A percentile compares a stretch with the other conserved stretches of the same genome.
Evolutionary conservation across 139 green algal genomes (phyloP).

Genomic region (Raphidocelis subcapitata): DNA sequence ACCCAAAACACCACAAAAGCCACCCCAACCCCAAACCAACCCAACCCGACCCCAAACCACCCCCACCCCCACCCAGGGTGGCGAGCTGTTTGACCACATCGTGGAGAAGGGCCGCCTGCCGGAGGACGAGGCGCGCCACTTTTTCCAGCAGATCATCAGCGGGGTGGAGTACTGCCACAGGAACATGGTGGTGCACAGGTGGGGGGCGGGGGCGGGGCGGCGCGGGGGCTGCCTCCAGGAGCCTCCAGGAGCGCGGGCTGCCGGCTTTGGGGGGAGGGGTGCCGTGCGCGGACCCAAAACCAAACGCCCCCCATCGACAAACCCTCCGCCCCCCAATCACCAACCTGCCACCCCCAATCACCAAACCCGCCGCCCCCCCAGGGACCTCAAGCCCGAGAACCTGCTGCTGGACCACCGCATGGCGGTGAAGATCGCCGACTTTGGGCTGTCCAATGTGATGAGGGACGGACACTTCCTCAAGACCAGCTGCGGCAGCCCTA

Average conservation of each 20-base stretch:
- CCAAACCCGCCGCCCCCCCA: constrained; percentile 16
- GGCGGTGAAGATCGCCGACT: constrained; percentile 96
- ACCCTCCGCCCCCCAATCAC: no score
- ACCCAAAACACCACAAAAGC: no score
- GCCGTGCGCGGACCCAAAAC: no score
- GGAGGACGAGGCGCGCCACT: constrained; percentile 97
- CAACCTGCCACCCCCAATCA: no score
- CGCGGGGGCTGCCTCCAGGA: no score
- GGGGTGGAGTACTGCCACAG: constrained; percentile 98
- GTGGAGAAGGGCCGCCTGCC: constrained; percentile 97
- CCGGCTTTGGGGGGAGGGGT: no score
- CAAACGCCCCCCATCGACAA: no score
- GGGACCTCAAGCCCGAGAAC: constrained; percentile 98
- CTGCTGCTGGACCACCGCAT: constrained; percentile 89
- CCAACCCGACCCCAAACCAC: no score
- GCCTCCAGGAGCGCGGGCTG: no score
- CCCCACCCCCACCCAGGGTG: constrained; percentile 60
- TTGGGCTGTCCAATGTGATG: constrained; percentile 99
- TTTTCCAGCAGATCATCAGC: constrained; percentile 98
- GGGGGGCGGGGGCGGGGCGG: constrained; percentile 9
- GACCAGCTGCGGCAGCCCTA: constrained; percentile 94
- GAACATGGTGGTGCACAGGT: constrained; percentile 93
- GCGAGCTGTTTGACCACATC: constrained; percentile 99
- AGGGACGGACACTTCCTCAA: constrained; percentile 99
- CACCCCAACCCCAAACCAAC: no score